phyloP scores from a whole-genome alignment of 345 rosid genomes.

The Boechera stricta region DNA sequence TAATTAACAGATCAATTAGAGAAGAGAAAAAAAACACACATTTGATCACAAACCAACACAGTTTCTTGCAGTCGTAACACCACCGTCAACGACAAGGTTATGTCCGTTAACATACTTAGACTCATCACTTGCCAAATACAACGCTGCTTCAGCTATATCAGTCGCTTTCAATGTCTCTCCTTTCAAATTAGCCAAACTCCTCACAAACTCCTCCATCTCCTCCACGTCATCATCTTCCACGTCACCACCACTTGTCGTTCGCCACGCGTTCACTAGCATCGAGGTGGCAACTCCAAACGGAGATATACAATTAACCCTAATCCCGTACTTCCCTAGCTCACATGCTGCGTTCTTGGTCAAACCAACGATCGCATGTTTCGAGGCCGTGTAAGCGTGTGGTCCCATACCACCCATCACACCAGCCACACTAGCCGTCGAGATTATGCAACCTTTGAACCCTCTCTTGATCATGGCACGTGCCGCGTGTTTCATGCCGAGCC shows the following conservation, averaged over 20 bases:
- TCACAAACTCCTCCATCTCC: conserved; percentile 73
- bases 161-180: conserved; percentile 62
- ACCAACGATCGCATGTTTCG: conserved; percentile 87
- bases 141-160: conserved; percentile 86
- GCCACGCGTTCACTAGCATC: conserved; percentile 76
- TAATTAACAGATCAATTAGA: conserved; percentile 26
- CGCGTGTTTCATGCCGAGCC: conserved; percentile 82
- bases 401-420: conserved; percentile 88
- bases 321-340: conserved; percentile 75
- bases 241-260: conserved; percentile 47
- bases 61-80: conserved; percentile 72
- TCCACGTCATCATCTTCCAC: conserved; percentile 58
- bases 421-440: conserved; percentile 81
- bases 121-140: conserved; percentile 82
- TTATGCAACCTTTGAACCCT: conserved; percentile 63
- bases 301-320: conserved; percentile 81
- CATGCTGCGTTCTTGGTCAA: conserved; percentile 80
- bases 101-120: conserved; percentile 86
- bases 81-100: conserved; percentile 91
- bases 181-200: conserved; percentile 63
- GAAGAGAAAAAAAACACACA: not conserved
- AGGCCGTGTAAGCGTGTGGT: conserved; percentile 87
- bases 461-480: conserved; percentile 71
- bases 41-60: conserved; percentile 69
- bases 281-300: conserved; percentile 91